phyloP scores from a whole-genome alignment of 2,329 filamentous ascomycete genomes.

The Cryoendolithus antarcticus region DNA sequence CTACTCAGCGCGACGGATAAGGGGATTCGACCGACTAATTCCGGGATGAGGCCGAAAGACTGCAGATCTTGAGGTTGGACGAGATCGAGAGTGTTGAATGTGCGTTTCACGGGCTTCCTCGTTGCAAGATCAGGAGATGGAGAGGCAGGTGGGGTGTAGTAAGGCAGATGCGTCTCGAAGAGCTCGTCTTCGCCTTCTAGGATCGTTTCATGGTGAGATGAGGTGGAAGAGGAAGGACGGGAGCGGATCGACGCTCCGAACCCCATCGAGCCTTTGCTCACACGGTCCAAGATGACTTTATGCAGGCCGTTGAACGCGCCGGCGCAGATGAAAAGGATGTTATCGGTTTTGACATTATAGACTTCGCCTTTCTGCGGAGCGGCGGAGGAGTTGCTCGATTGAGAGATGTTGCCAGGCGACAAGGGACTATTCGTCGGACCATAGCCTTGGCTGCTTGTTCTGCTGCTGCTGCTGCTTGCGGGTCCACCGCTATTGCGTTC shows the following conservation, averaged over 20 bases:
- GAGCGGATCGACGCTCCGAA: conserved; percentile 74
- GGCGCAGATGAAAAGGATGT: conserved; percentile 94
- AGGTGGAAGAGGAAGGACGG: conserved; percentile 25
- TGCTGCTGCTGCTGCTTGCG: conserved; percentile 1
- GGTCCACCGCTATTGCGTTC: conserved; percentile 38
- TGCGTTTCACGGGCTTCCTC: conserved; percentile 38
- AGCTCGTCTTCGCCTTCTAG: conserved; percentile 44
- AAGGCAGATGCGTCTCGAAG: conserved; percentile 33
- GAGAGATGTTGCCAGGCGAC: conserved; percentile 21
- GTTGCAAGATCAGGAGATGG: conserved; percentile 14
- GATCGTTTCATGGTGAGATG: conserved; percentile 45
- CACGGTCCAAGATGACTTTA: conserved; percentile 74
- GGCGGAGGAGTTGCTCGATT: conserved; percentile 8
- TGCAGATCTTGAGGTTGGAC: conserved; percentile 66
- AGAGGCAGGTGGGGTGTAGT: conserved; percentile 31
- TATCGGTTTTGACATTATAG: conserved; percentile 76
- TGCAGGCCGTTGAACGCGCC: conserved; percentile 93
- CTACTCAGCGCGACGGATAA: conserved; percentile 77
- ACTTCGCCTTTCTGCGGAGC: conserved; percentile 40
- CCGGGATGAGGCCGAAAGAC: conserved; percentile 66
- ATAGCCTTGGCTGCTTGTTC: conserved; percentile 10
- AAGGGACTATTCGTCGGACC: conserved; percentile 26
- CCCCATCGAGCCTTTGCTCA: conserved; percentile 75
- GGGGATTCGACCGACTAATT: conserved; percentile 90
- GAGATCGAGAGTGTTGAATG: conserved; percentile 55